Evolutionary conservation across 2,329 filamentous ascomycete species (phyloP).

Genomic region (Arachnopeziza araneosa): DNA sequence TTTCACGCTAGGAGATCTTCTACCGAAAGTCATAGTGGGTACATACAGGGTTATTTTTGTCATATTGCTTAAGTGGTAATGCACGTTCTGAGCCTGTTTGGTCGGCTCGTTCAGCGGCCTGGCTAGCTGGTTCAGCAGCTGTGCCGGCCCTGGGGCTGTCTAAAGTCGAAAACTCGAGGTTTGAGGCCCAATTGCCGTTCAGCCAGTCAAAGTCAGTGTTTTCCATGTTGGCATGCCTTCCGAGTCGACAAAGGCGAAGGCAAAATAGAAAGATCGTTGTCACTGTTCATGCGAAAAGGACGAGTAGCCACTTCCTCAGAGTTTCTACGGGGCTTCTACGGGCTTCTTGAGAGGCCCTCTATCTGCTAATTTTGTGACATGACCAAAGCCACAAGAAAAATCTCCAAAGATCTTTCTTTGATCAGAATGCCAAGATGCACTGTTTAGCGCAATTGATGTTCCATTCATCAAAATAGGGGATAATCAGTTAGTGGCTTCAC

Average conservation of each 20-base stretch:
- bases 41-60: slow-evolving; percentile 14
- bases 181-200: not conserved
- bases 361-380: too few relatives aligned
- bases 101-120: too few relatives aligned
- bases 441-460: not conserved
- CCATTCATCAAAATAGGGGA: not conserved
- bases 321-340: slow-evolving; percentile 1
- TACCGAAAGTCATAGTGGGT: slow-evolving; percentile 22
- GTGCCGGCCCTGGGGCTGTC: too few relatives aligned
- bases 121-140: too few relatives aligned
- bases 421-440: not conserved
- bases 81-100: not conserved
- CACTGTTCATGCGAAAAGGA: not conserved
- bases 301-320: not conserved
- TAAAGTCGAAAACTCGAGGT: not conserved
- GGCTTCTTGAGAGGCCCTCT: not conserved
- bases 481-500: not conserved
- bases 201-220: not conserved
- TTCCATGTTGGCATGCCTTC: not conserved
- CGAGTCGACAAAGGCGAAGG: not conserved
- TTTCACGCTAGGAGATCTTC: slow-evolving; percentile 21
- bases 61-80: slow-evolving; percentile 16
- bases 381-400: not conserved
- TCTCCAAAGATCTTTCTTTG: not conserved
- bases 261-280: not conserved